A percentile compares a stretch with the other conserved stretches of the same genome.
phyloP scores from a whole-genome alignment of 1,284 basidiomycete genomes.

The Mycena sp. region DNA sequence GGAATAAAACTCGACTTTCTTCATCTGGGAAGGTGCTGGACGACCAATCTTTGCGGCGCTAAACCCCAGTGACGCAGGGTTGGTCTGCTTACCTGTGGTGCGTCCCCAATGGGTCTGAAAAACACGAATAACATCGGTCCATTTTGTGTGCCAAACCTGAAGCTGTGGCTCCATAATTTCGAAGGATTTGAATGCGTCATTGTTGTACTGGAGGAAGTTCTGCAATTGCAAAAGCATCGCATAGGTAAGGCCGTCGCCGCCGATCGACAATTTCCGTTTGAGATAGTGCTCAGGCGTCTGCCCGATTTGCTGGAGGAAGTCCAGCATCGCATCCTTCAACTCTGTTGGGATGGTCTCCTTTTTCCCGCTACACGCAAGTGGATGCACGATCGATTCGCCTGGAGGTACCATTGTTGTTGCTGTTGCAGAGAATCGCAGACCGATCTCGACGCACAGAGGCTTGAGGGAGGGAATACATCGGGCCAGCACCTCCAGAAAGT shows the following conservation, averaged over 20 bases:
- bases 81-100: neutral
- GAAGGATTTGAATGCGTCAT: constrained; percentile 9
- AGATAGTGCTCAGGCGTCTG: neutral
- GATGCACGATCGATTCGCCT: too few relatives aligned
- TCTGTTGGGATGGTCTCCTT: constrained; percentile 3
- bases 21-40: neutral
- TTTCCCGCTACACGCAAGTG: constrained; percentile 1
- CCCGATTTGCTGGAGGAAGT: constrained; percentile 2
- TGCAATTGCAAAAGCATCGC: constrained; percentile 11
- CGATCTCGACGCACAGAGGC: neutral
- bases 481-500: neutral
- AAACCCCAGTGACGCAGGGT: neutral
- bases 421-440: too few relatives aligned
- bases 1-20: too few relatives aligned
- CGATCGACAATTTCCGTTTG: neutral
- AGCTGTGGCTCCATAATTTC: constrained; percentile 11
- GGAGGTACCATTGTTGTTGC: too few relatives aligned
- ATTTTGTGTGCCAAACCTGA: constrained; percentile 17
- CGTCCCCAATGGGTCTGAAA: constrained; percentile 13
- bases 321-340: constrained; percentile 1
- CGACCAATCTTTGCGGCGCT: constrained; percentile 13
- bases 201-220: neutral
- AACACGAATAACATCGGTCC: constrained; percentile 10
- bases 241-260: constrained; percentile 4
- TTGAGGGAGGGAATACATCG: neutral